These are phyloP conservation scores for Rubia peregrina DNA, from an alignment of 305 asterid genomes.

Conservation along the genomic window DNA sequence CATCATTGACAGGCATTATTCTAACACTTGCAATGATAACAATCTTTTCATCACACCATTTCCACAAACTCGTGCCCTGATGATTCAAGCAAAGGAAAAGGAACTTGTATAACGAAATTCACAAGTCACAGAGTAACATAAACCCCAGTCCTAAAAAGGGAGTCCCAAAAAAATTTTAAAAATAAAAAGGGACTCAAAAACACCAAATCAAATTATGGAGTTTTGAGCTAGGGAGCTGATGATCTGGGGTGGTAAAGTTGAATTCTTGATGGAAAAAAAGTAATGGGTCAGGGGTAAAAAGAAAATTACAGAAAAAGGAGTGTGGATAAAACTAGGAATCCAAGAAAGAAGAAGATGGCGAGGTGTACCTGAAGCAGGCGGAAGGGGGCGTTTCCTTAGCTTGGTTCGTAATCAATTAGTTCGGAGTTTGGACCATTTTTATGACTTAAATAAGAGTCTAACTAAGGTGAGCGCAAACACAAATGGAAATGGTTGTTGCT, in stretches of 20 bases:
- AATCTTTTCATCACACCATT: not conserved
- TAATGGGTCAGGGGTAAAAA: not conserved
- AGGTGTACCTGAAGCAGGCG: constrained; percentile 9
- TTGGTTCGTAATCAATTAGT: not conserved
- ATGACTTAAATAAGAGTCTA: not conserved
- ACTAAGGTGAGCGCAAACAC: not conserved
- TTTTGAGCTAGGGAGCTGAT: not conserved
- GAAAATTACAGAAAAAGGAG: not conserved
- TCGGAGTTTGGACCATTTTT: not conserved
- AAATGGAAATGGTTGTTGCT: not conserved
- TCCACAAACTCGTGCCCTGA: not conserved
- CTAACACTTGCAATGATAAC: not conserved
- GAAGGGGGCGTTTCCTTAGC: constrained; percentile 10
- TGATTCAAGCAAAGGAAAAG: not conserved
- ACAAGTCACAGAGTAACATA: not conserved
- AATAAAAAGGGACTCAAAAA: not conserved
- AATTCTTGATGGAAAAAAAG: not conserved
- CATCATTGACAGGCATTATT: not conserved
- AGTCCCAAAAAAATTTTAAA: not conserved
- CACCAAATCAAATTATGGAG: not conserved
- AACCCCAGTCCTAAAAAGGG: not conserved
- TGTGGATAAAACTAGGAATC: not conserved
- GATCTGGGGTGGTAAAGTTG: constrained; percentile 1
- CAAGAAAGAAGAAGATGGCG: not conserved
- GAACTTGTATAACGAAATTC: not conserved